These are phyloP conservation scores for Penicillium egyptiacum DNA, from an alignment of 495 filamentous ascomycete genomes.

Conservation along the genomic window DNA sequence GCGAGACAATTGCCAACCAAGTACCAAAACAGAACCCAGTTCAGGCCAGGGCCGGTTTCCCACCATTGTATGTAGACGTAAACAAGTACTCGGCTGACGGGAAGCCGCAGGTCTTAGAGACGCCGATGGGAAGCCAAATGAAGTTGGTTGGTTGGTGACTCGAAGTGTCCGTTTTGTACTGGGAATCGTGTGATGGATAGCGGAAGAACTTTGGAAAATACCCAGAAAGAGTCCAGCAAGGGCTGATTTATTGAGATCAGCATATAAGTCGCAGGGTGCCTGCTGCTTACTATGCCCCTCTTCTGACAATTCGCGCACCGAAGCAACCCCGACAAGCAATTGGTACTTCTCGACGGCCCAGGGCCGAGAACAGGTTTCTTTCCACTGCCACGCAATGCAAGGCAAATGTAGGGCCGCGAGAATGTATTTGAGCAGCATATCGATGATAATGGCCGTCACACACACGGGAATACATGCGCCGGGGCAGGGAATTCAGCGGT, in stretches of 20 bases:
- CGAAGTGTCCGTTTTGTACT: too few relatives aligned
- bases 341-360: too few relatives aligned
- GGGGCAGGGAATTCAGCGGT: slow-evolving; percentile 38
- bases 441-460: slow-evolving; percentile 35
- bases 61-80: slow-evolving; percentile 37
- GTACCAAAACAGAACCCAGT: slow-evolving; percentile 41
- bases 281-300: too few relatives aligned
- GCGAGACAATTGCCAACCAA: slow-evolving; percentile 35
- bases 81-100: slow-evolving; percentile 37
- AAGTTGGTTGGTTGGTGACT: slow-evolving; percentile 20
- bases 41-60: slow-evolving; percentile 30
- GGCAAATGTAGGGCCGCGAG: neutral
- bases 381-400: neutral
- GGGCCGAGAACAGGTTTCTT: neutral
- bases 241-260: too few relatives aligned
- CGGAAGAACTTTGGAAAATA: too few relatives aligned
- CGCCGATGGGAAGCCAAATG: slow-evolving; percentile 38
- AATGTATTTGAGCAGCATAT: slow-evolving; percentile 28
- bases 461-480: slow-evolving; percentile 37
- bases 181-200: too few relatives aligned
- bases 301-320: too few relatives aligned
- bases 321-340: too few relatives aligned
- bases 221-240: too few relatives aligned
- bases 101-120: slow-evolving; percentile 37
- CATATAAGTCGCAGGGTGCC: too few relatives aligned